These are phyloP conservation scores for Coemansia sp. DNA, from an alignment of 192 early-diverging fungal species.

Conservation along the genomic window DNA sequence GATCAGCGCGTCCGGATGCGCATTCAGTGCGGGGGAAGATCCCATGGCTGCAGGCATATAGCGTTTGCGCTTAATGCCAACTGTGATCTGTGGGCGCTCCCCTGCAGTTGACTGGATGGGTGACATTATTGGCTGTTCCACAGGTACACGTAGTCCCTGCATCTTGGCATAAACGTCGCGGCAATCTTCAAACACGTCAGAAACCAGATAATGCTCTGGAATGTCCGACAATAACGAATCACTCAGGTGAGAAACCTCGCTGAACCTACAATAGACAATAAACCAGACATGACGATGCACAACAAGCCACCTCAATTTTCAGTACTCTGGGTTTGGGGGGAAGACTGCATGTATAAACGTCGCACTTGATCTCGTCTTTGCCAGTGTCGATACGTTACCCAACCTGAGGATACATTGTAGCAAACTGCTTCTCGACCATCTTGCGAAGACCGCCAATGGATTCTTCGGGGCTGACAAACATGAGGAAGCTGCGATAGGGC, in stretches of 20 bases:
- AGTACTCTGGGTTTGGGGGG: no score
- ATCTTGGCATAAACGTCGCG: slow-evolving; percentile 40
- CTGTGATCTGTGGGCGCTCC: background rate
- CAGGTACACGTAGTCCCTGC: slow-evolving; percentile 11
- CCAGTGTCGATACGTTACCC: slow-evolving; percentile 22
- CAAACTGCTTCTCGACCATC: slow-evolving; percentile 28
- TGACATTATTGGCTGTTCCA: background rate
- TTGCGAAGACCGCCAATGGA: slow-evolving; percentile 29
- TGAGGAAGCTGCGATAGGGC: slow-evolving; percentile 46
- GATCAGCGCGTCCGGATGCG: background rate
- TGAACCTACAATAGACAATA: slow-evolving; percentile 13
- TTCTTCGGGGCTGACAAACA: slow-evolving; percentile 20
- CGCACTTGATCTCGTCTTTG: background rate
- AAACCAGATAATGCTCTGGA: slow-evolving; percentile 37
- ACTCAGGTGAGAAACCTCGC: slow-evolving; percentile 28
- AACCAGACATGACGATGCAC: background rate
- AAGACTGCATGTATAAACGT: background rate
- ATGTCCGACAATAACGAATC: slow-evolving; percentile 49
- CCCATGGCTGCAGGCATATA: slow-evolving; percentile 8
- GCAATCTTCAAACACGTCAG: slow-evolving; percentile 50
- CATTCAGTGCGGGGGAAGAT: slow-evolving; percentile 5
- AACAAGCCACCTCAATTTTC: background rate
- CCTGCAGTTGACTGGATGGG: background rate
- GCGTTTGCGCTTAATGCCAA: slow-evolving; percentile 33
- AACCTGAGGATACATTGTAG: slow-evolving; percentile 35